These are phyloP conservation scores for Boletus austroedulis DNA, from an alignment of 1,284 basidiomycete species.

Conservation along the genomic window DNA sequence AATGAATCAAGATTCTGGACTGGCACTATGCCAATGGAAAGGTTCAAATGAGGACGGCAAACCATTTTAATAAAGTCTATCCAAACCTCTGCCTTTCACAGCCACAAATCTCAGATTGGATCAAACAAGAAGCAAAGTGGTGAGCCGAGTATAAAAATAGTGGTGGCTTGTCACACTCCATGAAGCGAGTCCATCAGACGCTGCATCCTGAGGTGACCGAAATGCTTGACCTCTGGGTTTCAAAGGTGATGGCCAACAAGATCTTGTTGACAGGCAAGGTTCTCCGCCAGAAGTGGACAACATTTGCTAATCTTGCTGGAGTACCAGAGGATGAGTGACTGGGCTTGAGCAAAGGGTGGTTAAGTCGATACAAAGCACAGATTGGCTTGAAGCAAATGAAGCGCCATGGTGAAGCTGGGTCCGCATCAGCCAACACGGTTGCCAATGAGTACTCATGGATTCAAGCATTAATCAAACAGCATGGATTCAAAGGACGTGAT, in stretches of 20 bases:
- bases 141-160: too few relatives aligned
- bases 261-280: background rate
- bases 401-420: slow-evolving; percentile 8
- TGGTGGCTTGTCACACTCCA: background rate
- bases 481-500: background rate
- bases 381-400: background rate
- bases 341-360: slow-evolving; percentile 5
- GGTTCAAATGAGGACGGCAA: slow-evolving; percentile 3
- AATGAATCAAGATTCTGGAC: slow-evolving; percentile 12
- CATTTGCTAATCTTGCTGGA: slow-evolving; percentile 9
- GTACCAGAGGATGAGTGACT: slow-evolving; percentile 1
- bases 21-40: slow-evolving; percentile 6
- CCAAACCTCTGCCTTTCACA: background rate
- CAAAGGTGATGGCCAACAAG: slow-evolving; percentile 5
- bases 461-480: background rate
- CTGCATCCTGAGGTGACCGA: slow-evolving; percentile 9
- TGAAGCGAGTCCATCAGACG: slow-evolving; percentile 4
- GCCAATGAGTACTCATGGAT: background rate
- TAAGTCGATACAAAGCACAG: background rate
- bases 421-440: background rate
- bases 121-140: background rate
- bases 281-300: slow-evolving; percentile 9
- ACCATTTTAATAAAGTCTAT: slow-evolving; percentile 6
- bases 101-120: background rate
- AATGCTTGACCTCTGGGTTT: slow-evolving; percentile 19